Percentiles rank a stretch among this genome's conserved stretches.
These are phyloP conservation scores for Exophiala lecanii-corni DNA, from an alignment of 2,329 filamentous ascomycete genomes.

Conservation along the genomic window DNA sequence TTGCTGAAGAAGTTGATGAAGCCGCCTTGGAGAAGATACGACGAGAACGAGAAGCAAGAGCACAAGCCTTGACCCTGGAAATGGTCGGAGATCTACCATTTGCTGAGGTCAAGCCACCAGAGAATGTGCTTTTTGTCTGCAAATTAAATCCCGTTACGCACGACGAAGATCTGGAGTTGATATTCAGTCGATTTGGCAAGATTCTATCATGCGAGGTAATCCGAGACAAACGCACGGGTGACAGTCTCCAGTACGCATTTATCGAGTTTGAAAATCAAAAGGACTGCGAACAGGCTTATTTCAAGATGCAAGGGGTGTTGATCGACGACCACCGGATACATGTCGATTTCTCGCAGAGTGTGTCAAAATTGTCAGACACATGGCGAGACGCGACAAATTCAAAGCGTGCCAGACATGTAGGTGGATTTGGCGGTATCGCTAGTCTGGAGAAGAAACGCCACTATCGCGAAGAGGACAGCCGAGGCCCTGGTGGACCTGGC, in stretches of 20 bases:
- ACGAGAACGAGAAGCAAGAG: conserved; percentile 83
- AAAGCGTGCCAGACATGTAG: conserved; percentile 63
- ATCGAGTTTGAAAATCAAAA: conserved; percentile 93
- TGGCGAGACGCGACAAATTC: conserved; percentile 84
- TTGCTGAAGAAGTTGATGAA: conserved; percentile 74
- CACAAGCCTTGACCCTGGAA: conserved; percentile 89
- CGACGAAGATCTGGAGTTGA: conserved; percentile 89
- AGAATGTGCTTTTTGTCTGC: conserved; percentile 97
- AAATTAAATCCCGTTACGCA: conserved; percentile 96
- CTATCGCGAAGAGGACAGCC: conserved; percentile 66
- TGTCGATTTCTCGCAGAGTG: conserved; percentile 97
- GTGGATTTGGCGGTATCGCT: conserved; percentile 86
- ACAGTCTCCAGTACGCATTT: conserved; percentile 95
- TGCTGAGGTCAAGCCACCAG: conserved; percentile 92
- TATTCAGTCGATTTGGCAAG: conserved; percentile 93
- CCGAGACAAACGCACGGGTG: conserved; percentile 84
- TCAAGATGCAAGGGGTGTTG: conserved; percentile 96
- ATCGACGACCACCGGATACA: conserved; percentile 98
- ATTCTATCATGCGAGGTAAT: conserved; percentile 96
- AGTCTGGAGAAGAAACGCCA: conserved; percentile 86
- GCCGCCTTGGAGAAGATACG: conserved; percentile 74
- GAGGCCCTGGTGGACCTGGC: conserved; percentile 40
- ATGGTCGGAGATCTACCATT: conserved; percentile 98
- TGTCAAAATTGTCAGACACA: conserved; percentile 75
- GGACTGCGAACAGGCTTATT: conserved; percentile 90